Conservation (phyloP, 2,329 filamentous ascomycete genomes). For the Trichoderma sp. region DNA sequence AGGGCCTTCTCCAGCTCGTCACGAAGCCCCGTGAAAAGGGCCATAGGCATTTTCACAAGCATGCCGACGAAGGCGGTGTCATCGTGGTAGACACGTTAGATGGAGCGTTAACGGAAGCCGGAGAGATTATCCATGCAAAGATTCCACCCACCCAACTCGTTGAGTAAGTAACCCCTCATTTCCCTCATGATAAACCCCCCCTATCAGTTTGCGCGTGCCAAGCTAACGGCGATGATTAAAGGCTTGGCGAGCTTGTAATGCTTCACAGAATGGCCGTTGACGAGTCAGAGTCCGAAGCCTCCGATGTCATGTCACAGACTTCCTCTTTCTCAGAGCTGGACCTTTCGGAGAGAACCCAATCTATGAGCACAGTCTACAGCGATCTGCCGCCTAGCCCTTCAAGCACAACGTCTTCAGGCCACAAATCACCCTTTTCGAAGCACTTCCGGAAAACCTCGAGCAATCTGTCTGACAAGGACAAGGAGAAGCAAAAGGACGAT, state of each 20-base stretch:
- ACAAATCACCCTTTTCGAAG: conserved; percentile 33
- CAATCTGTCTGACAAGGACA: conserved; percentile 23
- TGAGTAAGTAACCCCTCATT: conserved; percentile 52
- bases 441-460: conserved; percentile 33
- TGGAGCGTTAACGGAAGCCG: conserved; percentile 76
- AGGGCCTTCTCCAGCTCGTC: conserved; percentile 67
- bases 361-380: conserved; percentile 43
- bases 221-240: conserved; percentile 27
- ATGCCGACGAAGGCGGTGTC: conserved; percentile 61
- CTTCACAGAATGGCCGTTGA: conserved; percentile 46
- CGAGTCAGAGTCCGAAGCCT: conserved; percentile 38
- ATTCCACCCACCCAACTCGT: conserved; percentile 73
- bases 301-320: conserved; percentile 30
- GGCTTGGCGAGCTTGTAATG: conserved; percentile 75
- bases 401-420: conserved; percentile 30
- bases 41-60: conserved; percentile 63
- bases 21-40: conserved; percentile 43
- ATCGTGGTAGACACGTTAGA: conserved; percentile 75
- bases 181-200: not conserved
- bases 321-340: conserved; percentile 36
- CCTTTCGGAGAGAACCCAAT: conserved; percentile 32
- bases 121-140: conserved; percentile 78
- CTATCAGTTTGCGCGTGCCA: not conserved
- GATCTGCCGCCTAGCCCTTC: conserved; percentile 32
- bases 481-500: conserved; percentile 47